Base-by-base conservation (phyloP, 2,329 filamentous ascomycete species). In the Parastagonospora nodorum region DNA sequence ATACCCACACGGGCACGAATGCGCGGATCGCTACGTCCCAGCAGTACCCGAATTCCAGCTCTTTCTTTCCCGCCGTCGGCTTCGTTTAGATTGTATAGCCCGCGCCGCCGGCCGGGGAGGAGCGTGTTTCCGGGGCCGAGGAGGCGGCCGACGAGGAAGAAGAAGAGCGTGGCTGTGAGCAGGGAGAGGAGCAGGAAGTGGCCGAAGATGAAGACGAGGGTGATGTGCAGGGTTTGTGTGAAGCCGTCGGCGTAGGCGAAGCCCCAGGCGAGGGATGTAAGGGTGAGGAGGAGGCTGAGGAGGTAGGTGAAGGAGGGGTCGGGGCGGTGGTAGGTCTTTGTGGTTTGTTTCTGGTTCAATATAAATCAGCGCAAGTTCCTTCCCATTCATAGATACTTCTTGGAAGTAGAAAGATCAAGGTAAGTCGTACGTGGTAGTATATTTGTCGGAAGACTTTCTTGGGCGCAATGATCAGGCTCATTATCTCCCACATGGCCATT, bases 401-500 rank as follows among this genome's bases (percentile, higher is more conserved):
- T 31, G 29, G 29, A 31, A 31, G 29, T 31, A n/a, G 29, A 31
- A 31, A 15, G 8, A 4, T 4, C 16, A 15, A 36, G 33, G 6
- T 11, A 37, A 42, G 11, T 12, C 58, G 35, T 74, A 86, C 84
- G 74, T 88, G 85, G 65, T 88, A 87, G 71, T 88, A 88, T 71
- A 88, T 87, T 38, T 84, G 86, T 55, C 86, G 78, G 70, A 88
- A 88, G 43, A 88, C 86, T 69, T 88, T 88, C 75, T 88, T 88
- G 0, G 86, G 86, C 29, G 85, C 83, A 67, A 88, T 84, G 57
- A 88, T 78, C 45, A 88, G 76, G 63, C 82, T 84, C 55, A 84
- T 86, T 82, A 88, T 88, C 71, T 88, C 86, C 86, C 86, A 88
- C 60, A 87, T 82, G 15, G 86, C 86, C 79, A 87, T 87, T 68